Percentiles rank a stretch among this genome's conserved stretches.
These are phyloP conservation scores for Barbarea vulgaris DNA, from an alignment of 345 rosid species.

Conservation along the genomic window DNA sequence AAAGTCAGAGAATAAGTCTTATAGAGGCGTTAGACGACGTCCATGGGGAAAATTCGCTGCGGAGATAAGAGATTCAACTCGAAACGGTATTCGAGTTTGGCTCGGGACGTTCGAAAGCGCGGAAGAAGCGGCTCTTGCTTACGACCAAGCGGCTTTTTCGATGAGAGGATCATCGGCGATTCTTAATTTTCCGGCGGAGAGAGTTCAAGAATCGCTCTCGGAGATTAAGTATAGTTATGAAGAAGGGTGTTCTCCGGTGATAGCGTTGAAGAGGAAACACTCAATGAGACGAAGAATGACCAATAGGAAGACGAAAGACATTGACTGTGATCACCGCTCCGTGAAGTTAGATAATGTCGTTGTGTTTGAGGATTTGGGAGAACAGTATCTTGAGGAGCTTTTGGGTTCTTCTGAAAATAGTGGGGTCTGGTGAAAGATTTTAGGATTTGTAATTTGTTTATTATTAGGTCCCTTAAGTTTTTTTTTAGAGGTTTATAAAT, in stretches of 20 bases:
- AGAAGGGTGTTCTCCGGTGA: conserved; percentile 82
- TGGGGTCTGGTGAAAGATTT: conserved; percentile 38
- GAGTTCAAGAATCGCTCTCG: conserved; percentile 62
- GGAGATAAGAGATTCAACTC: conserved; percentile 72
- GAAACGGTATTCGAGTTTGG: conserved; percentile 69
- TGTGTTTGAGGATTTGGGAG: conserved; percentile 81
- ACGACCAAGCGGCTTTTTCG: conserved; percentile 73
- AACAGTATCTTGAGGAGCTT: conserved; percentile 72
- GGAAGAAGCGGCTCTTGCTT: conserved; percentile 76
- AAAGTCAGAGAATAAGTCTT: conserved; percentile 57
- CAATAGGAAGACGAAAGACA: conserved; percentile 46
- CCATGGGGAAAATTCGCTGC: conserved; percentile 89
- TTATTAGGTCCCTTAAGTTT: conserved; percentile 16
- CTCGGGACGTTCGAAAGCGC: conserved; percentile 76
- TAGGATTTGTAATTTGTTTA: conserved; percentile 13
- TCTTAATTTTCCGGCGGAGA: conserved; percentile 71
- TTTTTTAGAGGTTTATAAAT: conserved; percentile 15
- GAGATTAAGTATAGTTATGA: conserved; percentile 55
- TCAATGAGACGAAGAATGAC: conserved; percentile 65
- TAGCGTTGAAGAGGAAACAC: conserved; percentile 82
- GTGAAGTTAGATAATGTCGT: conserved; percentile 52
- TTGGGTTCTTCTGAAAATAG: conserved; percentile 48
- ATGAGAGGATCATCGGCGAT: conserved; percentile 66
- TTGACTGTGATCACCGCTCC: conserved; percentile 35
- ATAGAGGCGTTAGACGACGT: conserved; percentile 70